Base-by-base conservation (phyloP, 352 stramenopile species). In the Pythium phragmitis region DNA sequence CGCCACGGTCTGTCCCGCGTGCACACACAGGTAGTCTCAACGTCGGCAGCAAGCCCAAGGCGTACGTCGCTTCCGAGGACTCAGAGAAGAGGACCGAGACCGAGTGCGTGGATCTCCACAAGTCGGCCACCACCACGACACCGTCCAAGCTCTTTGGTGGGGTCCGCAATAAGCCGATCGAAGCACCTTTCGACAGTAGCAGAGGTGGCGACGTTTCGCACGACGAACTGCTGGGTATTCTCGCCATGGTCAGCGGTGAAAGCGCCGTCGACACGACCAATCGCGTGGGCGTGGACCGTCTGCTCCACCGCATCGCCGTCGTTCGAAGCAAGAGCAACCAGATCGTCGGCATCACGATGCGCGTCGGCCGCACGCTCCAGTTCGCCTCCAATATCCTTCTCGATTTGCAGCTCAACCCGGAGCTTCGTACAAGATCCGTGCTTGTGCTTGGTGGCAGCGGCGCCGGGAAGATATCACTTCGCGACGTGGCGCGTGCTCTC, bases 401-500 rank as follows among this genome's bases (percentile, higher is more conserved):
- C 7, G 87, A 96, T 58, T 28, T 96, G 37, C 54, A 96, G 26
- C 42, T 86, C 17, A 77, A 66, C 34, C 36, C 61, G 14, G 60
- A 63, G 9, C 69, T 87, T n/a, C 65, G 54, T 0, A 54, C 63
- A 47, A 88, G 82, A 55, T 85, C 74, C 6, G 65, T 94, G 41
- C 63, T 94, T 30, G 60, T 96, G 33, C 52, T 96, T 13, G 82
- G 83, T 13, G 60, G 79, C 14, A 69, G 74, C 4, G 80, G 85
- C 2, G 79, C 66, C 21, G 91, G 88, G 14, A 97, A 97, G 61
- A 96, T 86, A 8, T 94, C 87, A 1, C 80, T 97, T 28, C 76
- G 87, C 60, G 87, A 97, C 43, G 76, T 92, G n/a, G 79, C 26
- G 26, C 26, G 26, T 28, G 26, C 26, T 28, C 26, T 28, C 26